Conservation (phyloP, 345 rosid species). For the Linum trigynum region DNA sequence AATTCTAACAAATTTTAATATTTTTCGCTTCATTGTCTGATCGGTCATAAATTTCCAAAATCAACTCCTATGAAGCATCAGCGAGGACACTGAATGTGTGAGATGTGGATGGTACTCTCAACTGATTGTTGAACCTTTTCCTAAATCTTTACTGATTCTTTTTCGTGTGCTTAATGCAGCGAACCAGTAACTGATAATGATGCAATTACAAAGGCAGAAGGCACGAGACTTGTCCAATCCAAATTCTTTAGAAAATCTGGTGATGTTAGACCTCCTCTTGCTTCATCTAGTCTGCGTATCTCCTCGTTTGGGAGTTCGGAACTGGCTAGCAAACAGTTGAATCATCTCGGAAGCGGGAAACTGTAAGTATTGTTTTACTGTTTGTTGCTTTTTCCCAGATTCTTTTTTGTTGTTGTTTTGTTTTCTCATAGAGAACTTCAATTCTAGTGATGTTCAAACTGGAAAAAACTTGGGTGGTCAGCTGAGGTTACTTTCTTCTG, state of each 20-base stretch:
- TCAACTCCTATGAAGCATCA: not conserved
- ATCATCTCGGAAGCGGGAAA: constrained; percentile 15
- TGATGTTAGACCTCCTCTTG: constrained; percentile 21
- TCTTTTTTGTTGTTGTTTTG: not conserved
- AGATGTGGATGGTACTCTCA: not conserved
- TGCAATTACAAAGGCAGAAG: constrained; percentile 23
- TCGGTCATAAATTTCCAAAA: not conserved
- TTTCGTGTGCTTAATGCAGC: constrained; percentile 17
- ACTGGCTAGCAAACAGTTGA: constrained; percentile 13
- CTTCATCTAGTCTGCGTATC: constrained; percentile 20
- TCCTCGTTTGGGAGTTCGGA: constrained; percentile 24
- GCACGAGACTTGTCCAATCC: constrained; percentile 29
- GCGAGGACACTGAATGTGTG: not conserved
- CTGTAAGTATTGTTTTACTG: constrained; percentile 15
- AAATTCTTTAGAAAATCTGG: constrained; percentile 29
- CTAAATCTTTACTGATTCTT: not conserved
- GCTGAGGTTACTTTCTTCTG: constrained; percentile 14
- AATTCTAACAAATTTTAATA: not conserved
- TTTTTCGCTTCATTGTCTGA: not conserved
- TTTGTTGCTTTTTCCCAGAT: not conserved
- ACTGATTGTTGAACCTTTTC: not conserved
- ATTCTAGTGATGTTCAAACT: constrained; percentile 16
- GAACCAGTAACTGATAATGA: constrained; percentile 16
- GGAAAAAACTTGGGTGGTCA: constrained; percentile 20
- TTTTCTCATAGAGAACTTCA: constrained; percentile 22